Evolutionary conservation across 1,284 basidiomycete species (phyloP).

Genomic region (Chalciporus sp.): DNA sequence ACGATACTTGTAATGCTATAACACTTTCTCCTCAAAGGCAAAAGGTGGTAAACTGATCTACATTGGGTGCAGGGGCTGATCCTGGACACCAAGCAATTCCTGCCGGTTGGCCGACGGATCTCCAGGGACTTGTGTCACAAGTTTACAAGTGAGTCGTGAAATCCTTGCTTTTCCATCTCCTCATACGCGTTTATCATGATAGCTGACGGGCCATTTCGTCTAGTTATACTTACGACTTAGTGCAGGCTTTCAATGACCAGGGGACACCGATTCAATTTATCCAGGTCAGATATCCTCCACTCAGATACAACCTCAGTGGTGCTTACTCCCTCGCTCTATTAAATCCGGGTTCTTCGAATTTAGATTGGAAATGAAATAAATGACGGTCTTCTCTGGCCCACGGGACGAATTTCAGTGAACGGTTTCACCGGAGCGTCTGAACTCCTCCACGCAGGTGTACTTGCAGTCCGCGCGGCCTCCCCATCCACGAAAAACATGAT

Average conservation of each 20-base stretch:
- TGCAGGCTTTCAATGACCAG: slow-evolving; percentile 15
- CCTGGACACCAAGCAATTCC: slow-evolving; percentile 15
- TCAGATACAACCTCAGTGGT: not conserved
- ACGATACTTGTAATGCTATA: no score
- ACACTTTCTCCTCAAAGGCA: no score
- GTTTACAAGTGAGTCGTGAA: slow-evolving; percentile 14
- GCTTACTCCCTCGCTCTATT: not conserved
- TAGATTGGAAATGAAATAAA: slow-evolving; percentile 24
- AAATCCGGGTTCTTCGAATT: no score
- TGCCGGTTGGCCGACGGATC: slow-evolving; percentile 15
- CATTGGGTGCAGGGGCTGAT: slow-evolving; percentile 9
- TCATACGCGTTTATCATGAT: not conserved
- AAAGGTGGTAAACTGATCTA: no score
- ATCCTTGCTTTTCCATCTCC: not conserved
- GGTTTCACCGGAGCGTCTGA: slow-evolving; percentile 10
- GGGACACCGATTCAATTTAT: slow-evolving; percentile 17
- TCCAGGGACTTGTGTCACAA: slow-evolving; percentile 5
- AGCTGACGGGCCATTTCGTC: not conserved
- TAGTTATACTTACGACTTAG: slow-evolving; percentile 16
- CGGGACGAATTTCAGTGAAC: slow-evolving; percentile 10
- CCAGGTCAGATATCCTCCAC: slow-evolving; percentile 9
- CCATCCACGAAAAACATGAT: slow-evolving; percentile 12
- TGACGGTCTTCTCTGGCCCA: slow-evolving; percentile 16
- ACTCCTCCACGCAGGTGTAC: slow-evolving; percentile 20
- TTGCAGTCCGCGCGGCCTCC: slow-evolving; percentile 18